Evolutionary conservation across 139 green algal species (phyloP), one percentile per base, ranked within the genome.

Genomic region (Klebsormidium nitens): DNA sequence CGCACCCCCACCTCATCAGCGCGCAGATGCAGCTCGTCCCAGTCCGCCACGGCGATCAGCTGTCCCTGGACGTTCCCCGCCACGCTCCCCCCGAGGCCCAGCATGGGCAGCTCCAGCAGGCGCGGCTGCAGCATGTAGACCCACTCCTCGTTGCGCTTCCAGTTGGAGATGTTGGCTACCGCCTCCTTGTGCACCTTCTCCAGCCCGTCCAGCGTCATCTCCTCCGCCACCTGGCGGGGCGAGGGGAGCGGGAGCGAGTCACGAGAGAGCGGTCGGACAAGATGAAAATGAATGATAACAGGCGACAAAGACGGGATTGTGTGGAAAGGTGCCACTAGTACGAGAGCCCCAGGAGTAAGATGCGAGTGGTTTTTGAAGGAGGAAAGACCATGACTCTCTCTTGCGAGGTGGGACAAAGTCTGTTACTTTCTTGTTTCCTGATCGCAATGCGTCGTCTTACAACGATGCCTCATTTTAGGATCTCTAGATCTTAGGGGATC

Each of bases 111-210:
- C 28, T 3, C 28, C 59, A 66, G 39, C 5, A 6, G 19, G 17
- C 59, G 17, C 4, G 59, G 59, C 4, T 34, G 5, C 17, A 37
- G 36, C 59, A 66, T 34, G 3, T 34, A 3, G 29, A 66, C 5
- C 17, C 5, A 52, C 28, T 66, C 59, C 4, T 4, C 4, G 3
- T 31, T 31, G 39, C 59, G 38, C 28, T 29, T 28, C 59, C 59
- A 66, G 40, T 66, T 39, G 59, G 59, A 34, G 59, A 66, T 42
- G 19, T 31, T 31, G 29, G 3, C 59, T 31, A 66, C 59, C 26
- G 19, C 14, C 28, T 66, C 29, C 59, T 48, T 28, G 5, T 42
- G 59, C 11, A 66, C 59, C 59, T 66, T 31, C 59, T 66, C 59
- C 5, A 66, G 59, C 4, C 59, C 59, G 28, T 66, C 59, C n/a